Conservation (phyloP, 805 yeast species). For the Jamesozyma gamospora region DNA sequence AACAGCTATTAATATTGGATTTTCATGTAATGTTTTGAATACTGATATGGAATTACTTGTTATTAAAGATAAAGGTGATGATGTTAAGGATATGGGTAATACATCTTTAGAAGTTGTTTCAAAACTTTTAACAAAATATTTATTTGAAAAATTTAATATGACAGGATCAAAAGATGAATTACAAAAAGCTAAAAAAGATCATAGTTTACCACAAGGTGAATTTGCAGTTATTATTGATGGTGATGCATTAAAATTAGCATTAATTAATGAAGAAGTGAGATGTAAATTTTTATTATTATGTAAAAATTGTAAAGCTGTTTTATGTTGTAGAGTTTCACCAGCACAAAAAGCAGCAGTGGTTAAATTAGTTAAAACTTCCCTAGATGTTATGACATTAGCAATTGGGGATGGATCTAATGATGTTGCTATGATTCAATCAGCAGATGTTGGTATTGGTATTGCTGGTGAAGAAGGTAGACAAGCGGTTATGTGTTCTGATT, state of each 20-base stretch:
- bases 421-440: conserved; percentile 86
- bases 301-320: conserved; percentile 71
- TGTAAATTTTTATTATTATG: conserved; percentile 60
- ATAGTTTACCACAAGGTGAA: conserved; percentile 59
- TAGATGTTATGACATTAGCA: conserved; percentile 77
- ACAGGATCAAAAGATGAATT: conserved; percentile 51
- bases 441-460: conserved; percentile 81
- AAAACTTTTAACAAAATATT: conserved; percentile 40
- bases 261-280: conserved; percentile 34
- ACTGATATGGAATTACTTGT: conserved; percentile 69
- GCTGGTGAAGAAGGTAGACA: conserved; percentile 90
- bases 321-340: conserved; percentile 84
- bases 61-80: conserved; percentile 40
- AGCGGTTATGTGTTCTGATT: conserved; percentile 83
- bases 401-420: conserved; percentile 88
- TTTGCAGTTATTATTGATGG: conserved; percentile 73
- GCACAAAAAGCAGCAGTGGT: conserved; percentile 81
- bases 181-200: conserved; percentile 43
- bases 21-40: conserved; percentile 68
- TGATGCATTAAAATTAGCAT: conserved; percentile 55
- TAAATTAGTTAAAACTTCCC: conserved; percentile 58
- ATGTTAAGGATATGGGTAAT: conserved; percentile 35
- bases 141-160: conserved; percentile 49
- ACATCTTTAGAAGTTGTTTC: conserved; percentile 36
- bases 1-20: conserved; percentile 82